Conservation (phyloP, 2,329 filamentous ascomycete genomes). For the Scedosporium dehoogii region DNA sequence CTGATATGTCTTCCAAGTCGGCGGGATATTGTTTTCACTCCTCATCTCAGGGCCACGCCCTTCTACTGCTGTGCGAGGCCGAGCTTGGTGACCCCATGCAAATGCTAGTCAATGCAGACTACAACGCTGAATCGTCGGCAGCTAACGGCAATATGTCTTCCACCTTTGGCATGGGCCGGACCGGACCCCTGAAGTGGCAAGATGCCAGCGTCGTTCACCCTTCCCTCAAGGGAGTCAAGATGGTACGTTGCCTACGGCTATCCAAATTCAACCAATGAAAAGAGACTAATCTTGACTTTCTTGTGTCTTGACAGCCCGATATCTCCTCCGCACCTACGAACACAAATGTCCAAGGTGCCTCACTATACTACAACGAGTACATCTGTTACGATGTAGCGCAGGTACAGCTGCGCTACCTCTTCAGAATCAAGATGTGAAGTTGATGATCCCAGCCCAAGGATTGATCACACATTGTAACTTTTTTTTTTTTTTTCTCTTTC, state of each 20-base stretch:
- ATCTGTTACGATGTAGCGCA: slow-evolving; percentile 63
- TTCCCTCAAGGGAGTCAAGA: slow-evolving; percentile 56
- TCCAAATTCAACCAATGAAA: no score
- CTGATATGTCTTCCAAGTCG: slow-evolving; percentile 76
- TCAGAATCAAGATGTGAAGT: slow-evolving; percentile 45
- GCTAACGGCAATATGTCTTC: slow-evolving; percentile 49
- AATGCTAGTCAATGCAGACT: slow-evolving; percentile 47
- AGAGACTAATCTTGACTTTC: slow-evolving; percentile 6
- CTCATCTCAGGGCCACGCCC: slow-evolving; percentile 56
- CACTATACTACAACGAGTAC: slow-evolving; percentile 62
- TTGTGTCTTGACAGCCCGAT: slow-evolving; percentile 34
- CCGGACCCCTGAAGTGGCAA: slow-evolving; percentile 61
- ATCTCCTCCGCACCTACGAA: slow-evolving; percentile 30
- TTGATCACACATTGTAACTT: not conserved
- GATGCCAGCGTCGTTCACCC: slow-evolving; percentile 60
- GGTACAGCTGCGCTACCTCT: slow-evolving; percentile 59
- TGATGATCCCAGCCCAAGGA: not conserved
- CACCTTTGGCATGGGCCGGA: slow-evolving; percentile 61
- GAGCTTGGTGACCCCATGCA: slow-evolving; percentile 65
- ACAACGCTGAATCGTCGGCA: slow-evolving; percentile 53
- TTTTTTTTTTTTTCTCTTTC: not conserved
- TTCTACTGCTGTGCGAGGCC: slow-evolving; percentile 76
- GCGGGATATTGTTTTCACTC: slow-evolving; percentile 62
- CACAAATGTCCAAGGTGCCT: slow-evolving; percentile 34
- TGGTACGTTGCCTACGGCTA: slow-evolving; percentile 42